phyloP scores from a whole-genome alignment of 495 filamentous ascomycete species.

The Aspergillus cavernicola region DNA sequence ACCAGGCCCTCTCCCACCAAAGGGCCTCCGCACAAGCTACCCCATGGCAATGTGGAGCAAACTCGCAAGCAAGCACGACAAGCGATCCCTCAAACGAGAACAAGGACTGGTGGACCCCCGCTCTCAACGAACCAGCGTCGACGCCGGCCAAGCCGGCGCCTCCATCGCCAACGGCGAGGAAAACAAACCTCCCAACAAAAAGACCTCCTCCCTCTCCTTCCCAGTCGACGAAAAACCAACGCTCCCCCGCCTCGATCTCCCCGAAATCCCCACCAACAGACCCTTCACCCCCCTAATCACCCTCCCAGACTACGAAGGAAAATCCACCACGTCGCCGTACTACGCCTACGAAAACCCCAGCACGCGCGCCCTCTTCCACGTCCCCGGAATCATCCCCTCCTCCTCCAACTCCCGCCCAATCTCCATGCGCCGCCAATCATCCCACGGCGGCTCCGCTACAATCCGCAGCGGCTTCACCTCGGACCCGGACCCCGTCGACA shows the following conservation, averaged over 20 bases:
- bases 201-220: not conserved
- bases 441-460: slow-evolving; percentile 25
- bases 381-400: slow-evolving; percentile 26
- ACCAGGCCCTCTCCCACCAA: slow-evolving; percentile 52
- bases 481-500: slow-evolving; percentile 20
- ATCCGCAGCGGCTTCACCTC: slow-evolving; percentile 35
- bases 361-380: slow-evolving; percentile 37
- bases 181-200: not conserved
- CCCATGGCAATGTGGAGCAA: slow-evolving; percentile 78
- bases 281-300: slow-evolving; percentile 29
- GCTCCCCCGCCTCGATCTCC: not conserved
- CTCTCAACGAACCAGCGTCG: slow-evolving; percentile 30
- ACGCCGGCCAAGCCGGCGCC: slow-evolving; percentile 33
- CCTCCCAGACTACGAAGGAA: slow-evolving; percentile 29
- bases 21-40: slow-evolving; percentile 51
- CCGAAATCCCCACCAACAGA: slow-evolving; percentile 9
- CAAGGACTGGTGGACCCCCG: slow-evolving; percentile 27
- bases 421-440: slow-evolving; percentile 19
- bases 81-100: slow-evolving; percentile 59
- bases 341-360: slow-evolving; percentile 32
- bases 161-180: slow-evolving; percentile 25
- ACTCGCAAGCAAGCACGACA: slow-evolving; percentile 86
- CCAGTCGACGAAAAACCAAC: not conserved
- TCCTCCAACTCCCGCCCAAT: slow-evolving; percentile 19
- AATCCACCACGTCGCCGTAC: too few relatives aligned